phyloP scores from a whole-genome alignment of 148 eudicot genomes.

The Spergularia bocconei region DNA sequence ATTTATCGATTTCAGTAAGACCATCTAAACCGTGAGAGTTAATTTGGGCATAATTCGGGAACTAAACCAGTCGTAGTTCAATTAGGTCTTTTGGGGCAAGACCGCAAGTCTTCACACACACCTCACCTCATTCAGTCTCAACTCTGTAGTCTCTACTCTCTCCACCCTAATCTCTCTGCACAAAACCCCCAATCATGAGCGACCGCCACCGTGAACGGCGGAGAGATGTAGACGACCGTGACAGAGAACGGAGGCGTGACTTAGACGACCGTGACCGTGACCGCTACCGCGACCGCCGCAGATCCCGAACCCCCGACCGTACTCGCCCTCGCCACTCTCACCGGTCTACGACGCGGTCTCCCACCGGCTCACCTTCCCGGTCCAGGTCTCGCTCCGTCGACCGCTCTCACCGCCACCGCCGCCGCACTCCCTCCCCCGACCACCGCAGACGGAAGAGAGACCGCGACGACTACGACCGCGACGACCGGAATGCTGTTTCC shows the following conservation, averaged over 20 bases:
- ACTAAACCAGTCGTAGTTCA: too few relatives aligned
- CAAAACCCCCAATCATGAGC: slow-evolving; percentile 18
- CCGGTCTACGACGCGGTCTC: slow-evolving; percentile 32
- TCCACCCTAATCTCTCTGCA: neutral
- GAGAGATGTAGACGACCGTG: slow-evolving; percentile 37
- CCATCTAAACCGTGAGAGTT: too few relatives aligned
- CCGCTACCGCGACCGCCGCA: slow-evolving; percentile 37
- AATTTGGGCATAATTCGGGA: too few relatives aligned
- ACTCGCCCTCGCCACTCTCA: slow-evolving; percentile 40
- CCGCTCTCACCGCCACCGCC: slow-evolving; percentile 40
- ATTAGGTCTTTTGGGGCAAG: too few relatives aligned
- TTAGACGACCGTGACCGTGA: slow-evolving; percentile 45
- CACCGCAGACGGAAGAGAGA: slow-evolving; percentile 47
- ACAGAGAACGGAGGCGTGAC: slow-evolving; percentile 35
- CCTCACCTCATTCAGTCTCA: neutral
- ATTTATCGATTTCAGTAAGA: too few relatives aligned
- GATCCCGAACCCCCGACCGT: slow-evolving; percentile 41
- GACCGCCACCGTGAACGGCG: slow-evolving; percentile 45
- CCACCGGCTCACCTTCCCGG: slow-evolving; percentile 30
- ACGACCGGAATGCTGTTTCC: slow-evolving; percentile 38
- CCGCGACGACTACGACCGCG: slow-evolving; percentile 36
- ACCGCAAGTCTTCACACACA: too few relatives aligned
- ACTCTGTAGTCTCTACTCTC: neutral
- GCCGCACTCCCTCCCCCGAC: slow-evolving; percentile 47
- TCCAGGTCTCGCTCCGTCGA: slow-evolving; percentile 59